Evolutionary conservation across 257 asterid species (phyloP).

Genomic region (Anisodus acutangulus): DNA sequence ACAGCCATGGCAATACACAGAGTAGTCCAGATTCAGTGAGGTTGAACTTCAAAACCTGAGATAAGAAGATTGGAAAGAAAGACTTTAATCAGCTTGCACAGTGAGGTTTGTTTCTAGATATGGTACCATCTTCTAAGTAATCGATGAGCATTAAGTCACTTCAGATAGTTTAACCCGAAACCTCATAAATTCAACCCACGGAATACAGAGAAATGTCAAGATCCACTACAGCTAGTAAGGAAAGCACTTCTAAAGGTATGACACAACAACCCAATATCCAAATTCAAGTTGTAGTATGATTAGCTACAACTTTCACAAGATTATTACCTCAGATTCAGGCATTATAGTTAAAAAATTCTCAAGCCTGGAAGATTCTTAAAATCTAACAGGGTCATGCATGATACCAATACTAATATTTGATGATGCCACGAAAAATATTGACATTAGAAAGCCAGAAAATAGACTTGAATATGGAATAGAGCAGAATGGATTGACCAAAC

Average conservation of each 20-base stretch:
- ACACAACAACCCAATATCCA: not conserved
- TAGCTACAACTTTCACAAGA: slow-evolving; percentile 10
- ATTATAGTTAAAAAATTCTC: not conserved
- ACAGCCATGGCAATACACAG: slow-evolving; percentile 94
- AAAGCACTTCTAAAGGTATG: not conserved
- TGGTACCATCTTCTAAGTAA: not conserved
- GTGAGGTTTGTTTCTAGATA: not conserved
- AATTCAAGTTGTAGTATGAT: not conserved
- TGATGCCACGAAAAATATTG: not conserved
- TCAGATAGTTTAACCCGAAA: not conserved
- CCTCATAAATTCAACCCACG: too few species aligned
- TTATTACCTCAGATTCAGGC: not conserved
- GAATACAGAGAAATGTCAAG: not conserved
- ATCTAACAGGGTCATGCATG: slow-evolving; percentile 16
- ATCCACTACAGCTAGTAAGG: not conserved
- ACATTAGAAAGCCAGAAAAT: not conserved
- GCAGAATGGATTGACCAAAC: not conserved
- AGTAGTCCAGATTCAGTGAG: slow-evolving; percentile 85
- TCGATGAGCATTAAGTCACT: not conserved
- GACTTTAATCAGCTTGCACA: not conserved
- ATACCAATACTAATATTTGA: not conserved
- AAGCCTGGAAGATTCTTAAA: not conserved
- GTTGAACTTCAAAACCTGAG: slow-evolving; percentile 92
- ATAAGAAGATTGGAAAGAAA: not conserved
- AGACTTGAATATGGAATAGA: not conserved